phyloP scores from a whole-genome alignment of 1,284 basidiomycete genomes.

The Trichosporon sp. region DNA sequence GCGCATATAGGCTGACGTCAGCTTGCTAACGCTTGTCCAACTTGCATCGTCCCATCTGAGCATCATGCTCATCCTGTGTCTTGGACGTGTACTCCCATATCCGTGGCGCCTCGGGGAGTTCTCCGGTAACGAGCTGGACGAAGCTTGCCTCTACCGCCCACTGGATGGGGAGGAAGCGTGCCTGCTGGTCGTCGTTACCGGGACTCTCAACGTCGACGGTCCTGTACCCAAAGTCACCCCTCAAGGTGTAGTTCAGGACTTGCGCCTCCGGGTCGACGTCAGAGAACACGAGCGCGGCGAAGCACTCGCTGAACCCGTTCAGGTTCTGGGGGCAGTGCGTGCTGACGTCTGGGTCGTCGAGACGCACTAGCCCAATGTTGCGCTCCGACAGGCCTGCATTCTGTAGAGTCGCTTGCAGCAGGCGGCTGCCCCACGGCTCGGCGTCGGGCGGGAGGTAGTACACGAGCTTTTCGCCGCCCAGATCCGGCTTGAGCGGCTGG shows the following conservation, averaged over 20 bases:
- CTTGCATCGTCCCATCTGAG: constrained; percentile 58
- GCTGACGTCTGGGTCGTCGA: constrained; percentile 54
- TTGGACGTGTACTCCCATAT: constrained; percentile 68
- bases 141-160: constrained; percentile 67
- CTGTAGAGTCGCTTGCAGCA: constrained; percentile 54
- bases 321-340: constrained; percentile 67
- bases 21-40: constrained; percentile 11
- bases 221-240: constrained; percentile 62
- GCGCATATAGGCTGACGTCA: constrained; percentile 52
- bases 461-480: constrained; percentile 58
- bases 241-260: constrained; percentile 64
- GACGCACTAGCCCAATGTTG: constrained; percentile 53
- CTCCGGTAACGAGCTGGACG: neutral
- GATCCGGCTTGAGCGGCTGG: constrained; percentile 54
- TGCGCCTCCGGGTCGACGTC: constrained; percentile 53
- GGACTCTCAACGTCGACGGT: constrained; percentile 63
- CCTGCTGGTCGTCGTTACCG: constrained; percentile 63
- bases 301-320: constrained; percentile 65
- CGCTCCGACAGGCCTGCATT: constrained; percentile 52
- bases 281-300: constrained; percentile 63
- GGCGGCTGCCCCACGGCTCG: constrained; percentile 53
- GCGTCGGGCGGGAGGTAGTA: constrained; percentile 52
- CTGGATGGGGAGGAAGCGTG: constrained; percentile 64
- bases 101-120: constrained; percentile 53
- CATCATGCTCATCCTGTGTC: constrained; percentile 61